Base-by-base conservation (phyloP, 1,284 basidiomycete genomes). In the Wolfiporia cocos region DNA sequence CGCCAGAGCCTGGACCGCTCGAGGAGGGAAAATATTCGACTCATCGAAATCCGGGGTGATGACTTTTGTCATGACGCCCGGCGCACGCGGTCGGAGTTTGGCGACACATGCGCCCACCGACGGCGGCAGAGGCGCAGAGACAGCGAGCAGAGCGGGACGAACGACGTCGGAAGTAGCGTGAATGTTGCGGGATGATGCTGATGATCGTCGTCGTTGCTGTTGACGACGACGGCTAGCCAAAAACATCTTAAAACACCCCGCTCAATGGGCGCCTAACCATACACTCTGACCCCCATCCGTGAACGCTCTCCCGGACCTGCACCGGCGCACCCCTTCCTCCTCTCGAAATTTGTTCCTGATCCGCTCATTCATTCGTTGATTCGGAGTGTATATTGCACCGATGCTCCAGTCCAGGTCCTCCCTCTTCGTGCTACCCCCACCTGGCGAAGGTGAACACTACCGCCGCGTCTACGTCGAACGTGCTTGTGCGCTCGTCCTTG, bases 401-500 rank as follows among this genome's bases (percentile, higher is more conserved):
- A n/a, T n/a, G n/a, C n/a, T n/a, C n/a, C n/a, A n/a, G n/a, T n/a
- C n/a, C n/a, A n/a, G n/a, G n/a, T n/a, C n/a, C n/a, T n/a, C 37
- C 28, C 37, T 24, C 37, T 38, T 23, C 37, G 24, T 28, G 12
- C 37, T 38, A 9, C 37, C 37, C 12, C 24, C 37, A 38, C 28
- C 37, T 38, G 19, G 9, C 24, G 12, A 18, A 14, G 11, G 19
- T 34, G 19, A 31, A 37, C 28, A 36, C 41, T 14, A 37, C 18
- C 24, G 19, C 24, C n/a, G 18, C 22, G 36, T 19, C 21, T 4
- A 6, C 22, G 17, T 24, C n/a, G 20, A 33, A 6, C n/a, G 17
- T 29, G 30, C 42, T 19, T 21, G 15, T 34, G 42, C 37, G 22
- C 42, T 33, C 31, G n/a, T 43, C 35, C 11, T 22, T 30, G 36